Conservation (phyloP, 2,329 filamentous ascomycete species). For the Aspergillaceae sp. region DNA sequence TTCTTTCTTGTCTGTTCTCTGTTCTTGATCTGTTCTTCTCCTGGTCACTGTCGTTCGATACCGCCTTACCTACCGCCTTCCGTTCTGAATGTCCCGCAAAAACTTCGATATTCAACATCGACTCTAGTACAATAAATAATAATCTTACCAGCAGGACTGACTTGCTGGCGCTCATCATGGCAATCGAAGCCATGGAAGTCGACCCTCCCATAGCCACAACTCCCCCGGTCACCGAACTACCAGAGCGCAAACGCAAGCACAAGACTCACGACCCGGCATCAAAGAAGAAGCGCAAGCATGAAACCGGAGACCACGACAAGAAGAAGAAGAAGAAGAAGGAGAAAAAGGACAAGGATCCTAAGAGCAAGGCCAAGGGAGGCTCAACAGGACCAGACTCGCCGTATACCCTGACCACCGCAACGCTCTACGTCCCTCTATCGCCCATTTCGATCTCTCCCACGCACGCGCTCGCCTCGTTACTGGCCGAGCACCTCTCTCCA, state of each 20-base stretch:
- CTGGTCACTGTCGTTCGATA: conserved; percentile 2
- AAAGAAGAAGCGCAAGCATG: conserved; percentile 37
- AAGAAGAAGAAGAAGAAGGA: conserved; percentile 23
- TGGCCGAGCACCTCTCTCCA: conserved; percentile 54
- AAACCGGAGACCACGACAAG: conserved; percentile 9
- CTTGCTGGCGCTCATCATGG: conserved; percentile 22
- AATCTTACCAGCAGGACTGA: conserved; percentile 13
- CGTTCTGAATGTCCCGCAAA: conserved; percentile 5
- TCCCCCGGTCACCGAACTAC: conserved; percentile 6
- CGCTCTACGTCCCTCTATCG: conserved; percentile 58
- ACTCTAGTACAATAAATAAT: conserved; percentile 7
- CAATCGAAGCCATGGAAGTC: conserved; percentile 33
- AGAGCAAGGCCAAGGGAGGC: conserved; percentile 17
- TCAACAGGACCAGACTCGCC: conserved; percentile 48
- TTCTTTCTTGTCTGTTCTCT: background rate
- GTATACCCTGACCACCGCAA: conserved; percentile 70
- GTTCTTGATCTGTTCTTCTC: too few species aligned
- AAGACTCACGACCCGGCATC: conserved; percentile 39
- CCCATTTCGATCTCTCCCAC: conserved; percentile 46
- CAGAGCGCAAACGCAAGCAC: conserved; percentile 36
- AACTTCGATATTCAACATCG: background rate
- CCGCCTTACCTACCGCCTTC: conserved; percentile 23
- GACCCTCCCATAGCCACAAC: conserved; percentile 16
- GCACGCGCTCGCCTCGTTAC: conserved; percentile 48
- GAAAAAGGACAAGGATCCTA: conserved; percentile 31